phyloP scores from a whole-genome alignment of 2,329 filamentous ascomycete genomes.

The Aspergillus ochraceus region DNA sequence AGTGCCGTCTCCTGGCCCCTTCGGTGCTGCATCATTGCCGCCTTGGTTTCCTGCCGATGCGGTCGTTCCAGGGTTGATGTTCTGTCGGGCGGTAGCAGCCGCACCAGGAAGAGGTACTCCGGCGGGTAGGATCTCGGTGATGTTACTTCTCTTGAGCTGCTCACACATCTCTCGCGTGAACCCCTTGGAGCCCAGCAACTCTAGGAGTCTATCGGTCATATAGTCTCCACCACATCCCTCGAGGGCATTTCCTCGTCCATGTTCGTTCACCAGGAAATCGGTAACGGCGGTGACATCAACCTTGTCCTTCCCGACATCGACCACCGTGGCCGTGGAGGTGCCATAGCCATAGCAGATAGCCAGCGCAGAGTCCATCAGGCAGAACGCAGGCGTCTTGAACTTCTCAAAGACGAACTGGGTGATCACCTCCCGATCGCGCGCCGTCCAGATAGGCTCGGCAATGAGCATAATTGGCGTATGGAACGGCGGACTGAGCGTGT shows the following conservation, averaged over 20 bases:
- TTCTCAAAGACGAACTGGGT: slow-evolving; percentile 97
- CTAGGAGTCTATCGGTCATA: slow-evolving; percentile 72
- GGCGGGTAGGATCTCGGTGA: slow-evolving; percentile 61
- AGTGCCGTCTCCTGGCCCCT: slow-evolving; percentile 56
- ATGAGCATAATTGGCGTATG: slow-evolving; percentile 93
- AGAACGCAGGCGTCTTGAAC: slow-evolving; percentile 90
- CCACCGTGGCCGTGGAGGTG: slow-evolving; percentile 74
- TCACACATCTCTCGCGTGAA: slow-evolving; percentile 65
- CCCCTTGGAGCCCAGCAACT: slow-evolving; percentile 61
- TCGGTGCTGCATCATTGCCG: slow-evolving; percentile 43
- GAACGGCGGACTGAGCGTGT: slow-evolving; percentile 83
- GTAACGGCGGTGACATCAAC: slow-evolving; percentile 88
- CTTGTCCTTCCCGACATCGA: slow-evolving; percentile 91
- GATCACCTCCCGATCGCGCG: slow-evolving; percentile 80
- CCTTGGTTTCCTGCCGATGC: slow-evolving; percentile 55
- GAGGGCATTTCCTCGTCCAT: slow-evolving; percentile 62
- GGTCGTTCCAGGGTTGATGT: slow-evolving; percentile 55
- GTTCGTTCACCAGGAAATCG: slow-evolving; percentile 74
- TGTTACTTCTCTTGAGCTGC: slow-evolving; percentile 63
- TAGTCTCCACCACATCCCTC: slow-evolving; percentile 78
- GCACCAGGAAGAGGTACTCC: slow-evolving; percentile 55
- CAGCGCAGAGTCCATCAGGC: slow-evolving; percentile 82
- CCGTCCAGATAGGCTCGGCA: slow-evolving; percentile 85
- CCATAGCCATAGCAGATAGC: slow-evolving; percentile 82
- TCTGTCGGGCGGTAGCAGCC: slow-evolving; percentile 41